Evolutionary conservation across 441 rosid species (phyloP).

Genomic region (Euphorbia neoarborescens): DNA sequence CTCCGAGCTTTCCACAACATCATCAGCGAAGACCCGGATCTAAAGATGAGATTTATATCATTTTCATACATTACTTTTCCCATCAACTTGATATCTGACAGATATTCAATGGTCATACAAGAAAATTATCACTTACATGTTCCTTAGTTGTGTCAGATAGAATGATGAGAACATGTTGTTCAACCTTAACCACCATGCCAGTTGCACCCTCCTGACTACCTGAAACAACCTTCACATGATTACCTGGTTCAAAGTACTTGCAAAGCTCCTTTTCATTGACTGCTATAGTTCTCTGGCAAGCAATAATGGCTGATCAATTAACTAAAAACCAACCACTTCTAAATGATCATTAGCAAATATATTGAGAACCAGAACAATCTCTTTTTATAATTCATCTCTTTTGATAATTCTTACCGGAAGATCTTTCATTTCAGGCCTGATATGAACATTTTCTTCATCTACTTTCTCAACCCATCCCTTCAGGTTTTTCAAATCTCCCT

Average conservation of each 20-base stretch:
- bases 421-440: constrained; percentile 84
- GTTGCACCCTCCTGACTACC: constrained; percentile 95
- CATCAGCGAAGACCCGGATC: constrained; percentile 93
- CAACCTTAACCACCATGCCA: constrained; percentile 97
- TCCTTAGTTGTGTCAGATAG: constrained; percentile 93
- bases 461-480: constrained; percentile 99
- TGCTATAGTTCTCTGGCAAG: constrained; percentile 70
- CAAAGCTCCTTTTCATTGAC: constrained; percentile 84
- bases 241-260: constrained; percentile 95
- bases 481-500: constrained; percentile 86
- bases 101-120: neutral
- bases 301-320: constrained; percentile 19
- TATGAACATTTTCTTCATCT: constrained; percentile 85
- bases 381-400: too few species aligned
- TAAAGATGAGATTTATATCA: constrained; percentile 24
- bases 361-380: neutral
- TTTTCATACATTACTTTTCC: neutral
- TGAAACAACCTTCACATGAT: constrained; percentile 89
- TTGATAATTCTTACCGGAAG: constrained; percentile 68
- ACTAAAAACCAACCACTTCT: neutral
- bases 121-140: constrained; percentile 47
- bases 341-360: neutral
- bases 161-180: constrained; percentile 86
- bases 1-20: constrained; percentile 95
- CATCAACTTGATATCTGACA: neutral